phyloP scores from a whole-genome alignment of 2,329 filamentous ascomycete genomes.

The Ceratocystis papillata region DNA sequence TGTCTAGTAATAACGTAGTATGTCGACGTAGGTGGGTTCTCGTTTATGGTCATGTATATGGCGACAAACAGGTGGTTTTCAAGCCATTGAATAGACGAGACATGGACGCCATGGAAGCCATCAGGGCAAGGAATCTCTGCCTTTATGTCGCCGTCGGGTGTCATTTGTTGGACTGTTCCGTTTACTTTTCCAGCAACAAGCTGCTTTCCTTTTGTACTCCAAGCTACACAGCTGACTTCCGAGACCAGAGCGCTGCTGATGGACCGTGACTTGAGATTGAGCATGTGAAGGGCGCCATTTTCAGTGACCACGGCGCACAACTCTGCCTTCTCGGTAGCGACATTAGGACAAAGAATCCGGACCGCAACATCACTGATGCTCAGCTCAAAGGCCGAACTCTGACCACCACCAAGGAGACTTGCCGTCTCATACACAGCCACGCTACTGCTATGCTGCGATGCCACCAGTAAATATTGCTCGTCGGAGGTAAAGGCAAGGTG shows the following conservation, averaged over 20 bases:
- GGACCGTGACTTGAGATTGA: slow-evolving; percentile 59
- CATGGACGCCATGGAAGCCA: slow-evolving; percentile 53
- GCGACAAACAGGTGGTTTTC: slow-evolving; percentile 77
- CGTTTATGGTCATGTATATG: slow-evolving; percentile 59
- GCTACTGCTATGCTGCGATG: slow-evolving; percentile 69
- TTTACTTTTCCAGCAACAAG: slow-evolving; percentile 75
- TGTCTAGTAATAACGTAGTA: slow-evolving; percentile 71
- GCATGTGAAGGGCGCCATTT: slow-evolving; percentile 72
- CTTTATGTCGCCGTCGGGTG: slow-evolving; percentile 65
- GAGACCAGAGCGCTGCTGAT: slow-evolving; percentile 56
- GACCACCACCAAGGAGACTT: slow-evolving; percentile 53
- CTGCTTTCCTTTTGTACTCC: slow-evolving; percentile 91
- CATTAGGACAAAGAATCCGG: slow-evolving; percentile 68
- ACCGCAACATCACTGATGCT: slow-evolving; percentile 64
- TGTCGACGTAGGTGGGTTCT: slow-evolving; percentile 50
- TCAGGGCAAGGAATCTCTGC: slow-evolving; percentile 70
- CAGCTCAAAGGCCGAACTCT: slow-evolving; percentile 62
- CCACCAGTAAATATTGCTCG: slow-evolving; percentile 72
- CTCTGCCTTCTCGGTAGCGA: slow-evolving; percentile 58
- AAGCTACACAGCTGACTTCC: slow-evolving; percentile 72
- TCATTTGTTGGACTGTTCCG: slow-evolving; percentile 73
- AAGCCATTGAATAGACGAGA: slow-evolving; percentile 76
- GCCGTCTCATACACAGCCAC: slow-evolving; percentile 73
- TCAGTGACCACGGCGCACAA: slow-evolving; percentile 71
- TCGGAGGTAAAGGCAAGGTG: slow-evolving; percentile 88